These are phyloP conservation scores for Aspergillus bombycis DNA, from an alignment of 2,329 filamentous ascomycete species.

Conservation along the genomic window DNA sequence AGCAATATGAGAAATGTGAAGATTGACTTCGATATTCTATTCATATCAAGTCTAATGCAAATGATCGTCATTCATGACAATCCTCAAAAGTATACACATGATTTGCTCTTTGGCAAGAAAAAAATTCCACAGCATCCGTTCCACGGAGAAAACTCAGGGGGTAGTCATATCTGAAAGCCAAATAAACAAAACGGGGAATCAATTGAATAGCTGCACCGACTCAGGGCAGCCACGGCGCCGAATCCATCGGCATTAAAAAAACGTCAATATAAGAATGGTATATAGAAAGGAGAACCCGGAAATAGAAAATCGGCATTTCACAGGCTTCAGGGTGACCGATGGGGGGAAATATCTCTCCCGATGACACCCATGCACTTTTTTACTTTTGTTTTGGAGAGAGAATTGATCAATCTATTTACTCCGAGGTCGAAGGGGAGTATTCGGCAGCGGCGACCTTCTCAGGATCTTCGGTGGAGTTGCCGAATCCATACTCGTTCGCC, in stretches of 20 bases:
- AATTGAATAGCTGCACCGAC: not conserved
- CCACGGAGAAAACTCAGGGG: constrained; percentile 13
- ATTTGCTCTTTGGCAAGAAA: constrained; percentile 3
- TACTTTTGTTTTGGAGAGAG: not conserved
- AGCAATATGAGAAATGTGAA: not conserved
- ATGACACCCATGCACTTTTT: not conserved
- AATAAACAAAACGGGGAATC: constrained; percentile 11
- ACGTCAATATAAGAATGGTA: not conserved
- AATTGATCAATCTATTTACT: constrained; percentile 11
- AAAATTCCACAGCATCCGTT: constrained; percentile 10
- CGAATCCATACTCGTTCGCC: constrained; percentile 37
- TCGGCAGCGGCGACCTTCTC: constrained; percentile 28
- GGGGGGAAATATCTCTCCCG: not conserved
- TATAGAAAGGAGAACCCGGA: not conserved
- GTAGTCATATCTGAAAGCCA: constrained; percentile 11
- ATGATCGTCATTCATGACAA: not conserved
- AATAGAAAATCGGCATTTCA: not conserved
- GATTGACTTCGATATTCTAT: not conserved
- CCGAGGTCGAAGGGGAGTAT: constrained; percentile 15
- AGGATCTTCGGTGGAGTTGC: constrained; percentile 20
- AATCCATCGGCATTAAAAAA: constrained; percentile 4
- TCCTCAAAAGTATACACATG: constrained; percentile 17
- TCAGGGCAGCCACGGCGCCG: not conserved
- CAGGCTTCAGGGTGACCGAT: not conserved
- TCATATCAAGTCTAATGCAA: not conserved